Evolutionary conservation across 371 early-diverging fungal species (phyloP).

Genomic region (Mucor racemosus): DNA sequence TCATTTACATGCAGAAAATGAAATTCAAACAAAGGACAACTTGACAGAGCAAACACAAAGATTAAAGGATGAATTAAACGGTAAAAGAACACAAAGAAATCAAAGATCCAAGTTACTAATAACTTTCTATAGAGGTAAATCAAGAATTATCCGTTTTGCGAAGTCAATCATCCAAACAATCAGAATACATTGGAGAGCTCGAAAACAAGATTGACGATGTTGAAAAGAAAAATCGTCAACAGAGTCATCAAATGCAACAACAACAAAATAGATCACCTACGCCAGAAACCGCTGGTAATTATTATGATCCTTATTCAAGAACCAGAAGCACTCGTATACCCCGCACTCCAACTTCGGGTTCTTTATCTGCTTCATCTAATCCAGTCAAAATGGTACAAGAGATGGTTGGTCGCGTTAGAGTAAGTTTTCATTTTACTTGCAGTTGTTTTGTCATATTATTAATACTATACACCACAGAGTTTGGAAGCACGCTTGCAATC

Average conservation of each 20-base stretch:
- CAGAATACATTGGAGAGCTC: constrained; percentile 38
- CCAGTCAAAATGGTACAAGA: constrained; percentile 74
- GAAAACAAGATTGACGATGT: constrained; percentile 44
- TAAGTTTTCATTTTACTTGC: constrained; percentile 23
- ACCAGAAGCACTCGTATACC: constrained; percentile 42
- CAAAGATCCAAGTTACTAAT: not conserved
- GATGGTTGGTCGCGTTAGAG: constrained; percentile 75
- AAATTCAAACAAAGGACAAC: constrained; percentile 69
- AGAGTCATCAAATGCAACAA: constrained; percentile 19
- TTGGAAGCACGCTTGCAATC: constrained; percentile 70
- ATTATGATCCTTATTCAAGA: constrained; percentile 41
- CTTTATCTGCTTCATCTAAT: constrained; percentile 46
- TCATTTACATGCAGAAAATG: constrained; percentile 47
- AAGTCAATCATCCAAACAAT: constrained; percentile 46
- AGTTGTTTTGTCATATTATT: not conserved
- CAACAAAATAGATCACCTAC: constrained; percentile 37
- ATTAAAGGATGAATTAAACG: constrained; percentile 78
- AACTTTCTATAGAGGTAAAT: constrained; percentile 48
- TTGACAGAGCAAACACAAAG: constrained; percentile 77
- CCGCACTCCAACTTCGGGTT: constrained; percentile 30
- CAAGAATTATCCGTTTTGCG: constrained; percentile 64
- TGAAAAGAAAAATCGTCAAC: constrained; percentile 42
- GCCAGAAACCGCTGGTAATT: constrained; percentile 35
- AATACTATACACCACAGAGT: constrained; percentile 29
- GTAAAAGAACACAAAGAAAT: constrained; percentile 27